Evolutionary conservation across 345 rosid genomes (phyloP).

Genomic region (Populus deltoides): DNA sequence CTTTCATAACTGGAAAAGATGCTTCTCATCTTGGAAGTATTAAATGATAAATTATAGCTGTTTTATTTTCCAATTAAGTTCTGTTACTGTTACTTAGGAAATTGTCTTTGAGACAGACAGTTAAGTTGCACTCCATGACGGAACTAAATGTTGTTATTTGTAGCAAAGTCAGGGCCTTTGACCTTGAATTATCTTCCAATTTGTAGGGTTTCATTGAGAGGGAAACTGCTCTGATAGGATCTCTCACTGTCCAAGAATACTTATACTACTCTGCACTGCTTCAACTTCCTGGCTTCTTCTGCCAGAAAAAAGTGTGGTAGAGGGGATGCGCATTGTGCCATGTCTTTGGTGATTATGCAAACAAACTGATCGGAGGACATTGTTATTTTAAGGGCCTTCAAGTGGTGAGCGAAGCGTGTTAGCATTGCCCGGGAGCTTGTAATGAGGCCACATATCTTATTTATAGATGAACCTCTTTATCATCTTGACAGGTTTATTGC

Average conservation of each 20-base stretch:
- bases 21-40: not conserved
- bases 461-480: constrained; percentile 97
- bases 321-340: constrained; percentile 96
- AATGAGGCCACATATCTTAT: constrained; percentile 86
- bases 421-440: constrained; percentile 98
- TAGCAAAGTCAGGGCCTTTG: constrained; percentile 9
- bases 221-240: constrained; percentile 73
- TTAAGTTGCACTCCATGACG: not conserved
- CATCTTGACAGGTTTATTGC: constrained; percentile 75
- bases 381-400: constrained; percentile 91
- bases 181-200: constrained; percentile 18
- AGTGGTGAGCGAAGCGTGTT: constrained; percentile 91
- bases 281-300: constrained; percentile 95
- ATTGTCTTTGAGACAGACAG: constrained; percentile 6
- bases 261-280: constrained; percentile 91
- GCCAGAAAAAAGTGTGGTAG: constrained; percentile 86
- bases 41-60: not conserved
- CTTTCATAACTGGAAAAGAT: not conserved
- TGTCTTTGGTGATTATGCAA: constrained; percentile 92
- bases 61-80: not conserved
- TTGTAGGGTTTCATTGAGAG: constrained; percentile 88
- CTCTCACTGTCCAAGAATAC: constrained; percentile 90
- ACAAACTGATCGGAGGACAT: constrained; percentile 94
- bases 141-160: not conserved
- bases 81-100: not conserved